Evolutionary conservation across 805 yeast genomes (phyloP).

Genomic region (Kodamaea restingae): DNA sequence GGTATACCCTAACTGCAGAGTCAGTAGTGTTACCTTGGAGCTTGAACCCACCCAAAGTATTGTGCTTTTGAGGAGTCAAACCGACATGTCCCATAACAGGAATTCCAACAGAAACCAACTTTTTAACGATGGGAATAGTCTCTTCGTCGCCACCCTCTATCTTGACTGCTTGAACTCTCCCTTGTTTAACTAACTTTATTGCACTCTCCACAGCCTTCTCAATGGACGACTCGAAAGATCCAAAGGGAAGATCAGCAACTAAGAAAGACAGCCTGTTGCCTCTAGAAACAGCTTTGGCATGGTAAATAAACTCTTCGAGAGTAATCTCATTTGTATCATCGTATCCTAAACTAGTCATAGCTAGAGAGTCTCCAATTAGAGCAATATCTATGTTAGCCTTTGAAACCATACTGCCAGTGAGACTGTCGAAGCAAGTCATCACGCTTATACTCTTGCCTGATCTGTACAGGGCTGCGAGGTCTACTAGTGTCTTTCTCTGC

Average conservation of each 20-base stretch:
- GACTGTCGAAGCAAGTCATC: slow-evolving; percentile 86
- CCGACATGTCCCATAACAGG: slow-evolving; percentile 94
- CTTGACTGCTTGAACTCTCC: slow-evolving; percentile 70
- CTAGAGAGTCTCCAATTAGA: slow-evolving; percentile 87
- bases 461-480: slow-evolving; percentile 9
- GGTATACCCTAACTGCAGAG: slow-evolving; percentile 52
- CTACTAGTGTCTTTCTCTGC: slow-evolving; percentile 12
- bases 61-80: slow-evolving; percentile 81
- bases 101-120: slow-evolving; percentile 64
- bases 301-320: slow-evolving; percentile 75
- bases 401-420: slow-evolving; percentile 70
- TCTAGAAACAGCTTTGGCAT: slow-evolving; percentile 70
- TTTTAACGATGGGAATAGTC: slow-evolving; percentile 47
- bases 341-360: slow-evolving; percentile 88
- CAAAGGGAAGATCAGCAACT: slow-evolving; percentile 87
- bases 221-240: slow-evolving; percentile 65
- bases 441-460: slow-evolving; percentile 29
- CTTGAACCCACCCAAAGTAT: slow-evolving; percentile 79
- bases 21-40: slow-evolving; percentile 67
- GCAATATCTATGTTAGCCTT: slow-evolving; percentile 63
- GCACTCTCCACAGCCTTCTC: slow-evolving; percentile 62
- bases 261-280: slow-evolving; percentile 64
- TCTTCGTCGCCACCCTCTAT: slow-evolving; percentile 75
- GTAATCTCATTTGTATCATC: slow-evolving; percentile 69
- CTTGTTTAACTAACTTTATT: slow-evolving; percentile 47